Evolutionary conservation across 2,329 filamentous ascomycete species (phyloP), one percentile per base, ranked within the genome.

Genomic region (Fusarium agapanthi): DNA sequence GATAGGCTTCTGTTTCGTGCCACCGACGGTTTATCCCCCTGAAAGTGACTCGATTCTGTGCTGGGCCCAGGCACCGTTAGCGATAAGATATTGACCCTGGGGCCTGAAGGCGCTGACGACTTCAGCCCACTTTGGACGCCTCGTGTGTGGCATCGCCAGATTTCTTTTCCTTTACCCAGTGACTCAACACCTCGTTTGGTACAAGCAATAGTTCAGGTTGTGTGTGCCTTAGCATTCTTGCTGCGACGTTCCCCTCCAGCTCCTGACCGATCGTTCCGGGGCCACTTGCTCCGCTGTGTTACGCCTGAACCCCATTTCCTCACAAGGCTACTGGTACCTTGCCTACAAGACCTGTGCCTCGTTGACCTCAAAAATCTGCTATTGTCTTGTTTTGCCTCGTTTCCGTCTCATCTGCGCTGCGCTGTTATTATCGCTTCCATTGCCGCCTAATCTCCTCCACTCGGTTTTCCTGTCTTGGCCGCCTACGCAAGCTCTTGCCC

Each of bases 191-290:
- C 35, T 54, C 47, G 34, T 24, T 35, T 50, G 44, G 51, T 51
- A 66, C 44, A 59, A 24, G 24, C 44, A 60, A 40, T n/a, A 37
- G 26, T 45, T 65, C 45, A 62, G 50, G 20, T n/a, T 64, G 44
- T 30, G 32, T 47, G 48, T 62, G 30, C 55, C 35, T 68, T 53
- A 40, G 32, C 34, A 37, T 40, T 55, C 28, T 53, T 65, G 26
- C 43, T 58, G 32, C 30, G 56, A 51, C 55, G 32, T 61, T 35
- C 47, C 56, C 57, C 35, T 63, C 58, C 50, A 67, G 60, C 61
- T 65, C 70, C 65, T 72, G 75, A 76, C 75, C 75, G 75, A 77
- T 76, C 71, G 63, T 77, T 74, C 75, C 75, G 75, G 75, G 75
- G 40, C 40, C 47, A 57, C 66, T 30, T 67, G 35, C 50, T 72